These are phyloP conservation scores for Solanum neorickii DNA, from an alignment of 257 asterid genomes.

Conservation along the genomic window DNA sequence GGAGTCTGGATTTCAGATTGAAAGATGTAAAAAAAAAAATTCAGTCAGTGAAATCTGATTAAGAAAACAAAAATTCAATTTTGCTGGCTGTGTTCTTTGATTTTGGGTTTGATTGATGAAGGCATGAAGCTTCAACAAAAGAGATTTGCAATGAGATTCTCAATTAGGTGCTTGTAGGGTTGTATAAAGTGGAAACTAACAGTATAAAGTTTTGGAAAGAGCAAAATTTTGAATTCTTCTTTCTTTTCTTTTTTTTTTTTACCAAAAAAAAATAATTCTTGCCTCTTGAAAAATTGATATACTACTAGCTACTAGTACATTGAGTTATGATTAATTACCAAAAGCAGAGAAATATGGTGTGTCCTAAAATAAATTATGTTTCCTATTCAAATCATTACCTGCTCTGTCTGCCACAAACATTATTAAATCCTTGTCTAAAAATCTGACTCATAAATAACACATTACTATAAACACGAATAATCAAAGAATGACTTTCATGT, in stretches of 20 bases:
- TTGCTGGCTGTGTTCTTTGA: constrained; percentile 6
- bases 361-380: too few species aligned
- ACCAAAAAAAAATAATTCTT: not conserved
- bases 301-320: not conserved
- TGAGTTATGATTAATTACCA: not conserved
- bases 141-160: constrained; percentile 13
- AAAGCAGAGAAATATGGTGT: not conserved
- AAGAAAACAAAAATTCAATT: not conserved
- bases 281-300: not conserved
- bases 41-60: not conserved
- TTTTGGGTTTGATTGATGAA: constrained; percentile 6
- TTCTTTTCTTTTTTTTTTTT: not conserved
- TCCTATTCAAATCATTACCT: not conserved
- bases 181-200: constrained; percentile 55
- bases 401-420: not conserved
- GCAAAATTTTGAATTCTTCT: constrained; percentile 1
- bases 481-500: not conserved
- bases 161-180: constrained; percentile 19
- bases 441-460: not conserved
- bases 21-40: constrained; percentile 13
- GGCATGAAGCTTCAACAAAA: not conserved
- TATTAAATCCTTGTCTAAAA: not conserved
- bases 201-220: constrained; percentile 23
- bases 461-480: not conserved
- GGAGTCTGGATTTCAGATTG: constrained; percentile 17